phyloP scores from a whole-genome alignment of 2,329 filamentous ascomycete genomes.

The Torrubiellomyces zombiae region DNA sequence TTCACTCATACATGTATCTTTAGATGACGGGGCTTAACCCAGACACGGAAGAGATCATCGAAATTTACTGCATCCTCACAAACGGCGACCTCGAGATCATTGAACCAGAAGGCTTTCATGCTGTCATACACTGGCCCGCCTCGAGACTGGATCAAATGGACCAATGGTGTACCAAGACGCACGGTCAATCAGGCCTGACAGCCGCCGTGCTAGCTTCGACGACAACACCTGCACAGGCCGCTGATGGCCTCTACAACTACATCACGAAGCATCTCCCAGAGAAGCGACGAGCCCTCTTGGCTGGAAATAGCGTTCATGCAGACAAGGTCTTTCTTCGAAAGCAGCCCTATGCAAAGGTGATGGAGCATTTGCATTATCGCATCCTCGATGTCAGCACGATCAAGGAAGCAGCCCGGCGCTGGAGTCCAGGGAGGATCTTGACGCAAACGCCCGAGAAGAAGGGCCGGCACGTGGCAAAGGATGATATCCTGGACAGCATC shows the following conservation, averaged over 20 bases:
- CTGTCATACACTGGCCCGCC: conserved; percentile 57
- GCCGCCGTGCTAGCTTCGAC: conserved; percentile 56
- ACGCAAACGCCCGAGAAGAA: conserved; percentile 53
- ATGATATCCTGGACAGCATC: conserved; percentile 92
- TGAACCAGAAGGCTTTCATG: conserved; percentile 64
- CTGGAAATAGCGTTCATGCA: conserved; percentile 86
- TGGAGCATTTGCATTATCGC: conserved; percentile 71
- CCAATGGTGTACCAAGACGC: conserved; percentile 74
- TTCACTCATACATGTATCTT: not conserved
- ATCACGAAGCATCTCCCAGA: conserved; percentile 56
- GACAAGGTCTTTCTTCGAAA: conserved; percentile 68
- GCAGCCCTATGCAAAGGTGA: conserved; percentile 55
- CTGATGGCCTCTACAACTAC: conserved; percentile 58
- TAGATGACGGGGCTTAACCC: conserved; percentile 73
- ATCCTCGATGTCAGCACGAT: conserved; percentile 83
- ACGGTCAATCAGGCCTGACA: conserved; percentile 68
- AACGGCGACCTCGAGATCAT: conserved; percentile 60
- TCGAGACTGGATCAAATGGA: conserved; percentile 63
- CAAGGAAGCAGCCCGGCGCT: conserved; percentile 77
- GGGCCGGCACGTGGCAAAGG: conserved; percentile 62
- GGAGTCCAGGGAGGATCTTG: conserved; percentile 38
- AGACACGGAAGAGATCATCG: conserved; percentile 68
- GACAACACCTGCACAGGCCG: conserved; percentile 55
- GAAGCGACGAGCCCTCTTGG: conserved; percentile 52
- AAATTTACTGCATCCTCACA: conserved; percentile 85